Evolutionary conservation across 2,329 filamentous ascomycete genomes (phyloP).

Genomic region (Talaromyces albobiverticillius): DNA sequence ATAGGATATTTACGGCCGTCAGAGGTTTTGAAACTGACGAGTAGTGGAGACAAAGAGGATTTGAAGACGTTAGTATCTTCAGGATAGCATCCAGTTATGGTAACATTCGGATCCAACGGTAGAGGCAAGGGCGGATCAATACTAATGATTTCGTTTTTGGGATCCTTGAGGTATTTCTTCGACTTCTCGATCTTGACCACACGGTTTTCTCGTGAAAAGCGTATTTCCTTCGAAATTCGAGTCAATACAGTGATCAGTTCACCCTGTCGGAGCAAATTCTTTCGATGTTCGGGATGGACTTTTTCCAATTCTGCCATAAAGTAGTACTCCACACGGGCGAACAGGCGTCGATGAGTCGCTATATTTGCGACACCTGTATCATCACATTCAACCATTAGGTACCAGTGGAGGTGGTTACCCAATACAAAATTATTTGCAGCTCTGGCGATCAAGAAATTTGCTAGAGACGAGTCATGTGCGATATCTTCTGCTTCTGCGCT

Average conservation of each 20-base stretch:
- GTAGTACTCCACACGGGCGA: conserved; percentile 89
- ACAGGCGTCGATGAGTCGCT: conserved; percentile 75
- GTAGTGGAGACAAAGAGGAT: conserved; percentile 86
- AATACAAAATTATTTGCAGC: conserved; percentile 85
- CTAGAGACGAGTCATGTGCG: conserved; percentile 75
- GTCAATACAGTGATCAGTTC: conserved; percentile 84
- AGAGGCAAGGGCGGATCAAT: conserved; percentile 86
- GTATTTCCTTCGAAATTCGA: conserved; percentile 85
- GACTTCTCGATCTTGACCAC: conserved; percentile 77
- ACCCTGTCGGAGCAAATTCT: conserved; percentile 77
- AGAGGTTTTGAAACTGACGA: conserved; percentile 82
- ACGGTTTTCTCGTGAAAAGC: conserved; percentile 73
- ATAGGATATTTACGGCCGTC: conserved; percentile 79
- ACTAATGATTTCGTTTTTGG: conserved; percentile 79
- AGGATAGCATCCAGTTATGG: conserved; percentile 74
- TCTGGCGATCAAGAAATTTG: conserved; percentile 81
- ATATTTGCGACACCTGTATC: conserved; percentile 74
- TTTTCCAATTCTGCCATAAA: conserved; percentile 88
- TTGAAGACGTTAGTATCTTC: conserved; percentile 93
- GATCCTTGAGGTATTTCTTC: conserved; percentile 79
- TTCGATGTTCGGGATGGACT: conserved; percentile 69
- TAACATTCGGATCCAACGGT: conserved; percentile 79
- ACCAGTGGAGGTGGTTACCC: conserved; percentile 97
- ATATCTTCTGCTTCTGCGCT: conserved; percentile 62
- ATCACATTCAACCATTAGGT: conserved; percentile 95